phyloP scores from a whole-genome alignment of 139 green algal genomes.

The Deuterostichococcus epilithicus region DNA sequence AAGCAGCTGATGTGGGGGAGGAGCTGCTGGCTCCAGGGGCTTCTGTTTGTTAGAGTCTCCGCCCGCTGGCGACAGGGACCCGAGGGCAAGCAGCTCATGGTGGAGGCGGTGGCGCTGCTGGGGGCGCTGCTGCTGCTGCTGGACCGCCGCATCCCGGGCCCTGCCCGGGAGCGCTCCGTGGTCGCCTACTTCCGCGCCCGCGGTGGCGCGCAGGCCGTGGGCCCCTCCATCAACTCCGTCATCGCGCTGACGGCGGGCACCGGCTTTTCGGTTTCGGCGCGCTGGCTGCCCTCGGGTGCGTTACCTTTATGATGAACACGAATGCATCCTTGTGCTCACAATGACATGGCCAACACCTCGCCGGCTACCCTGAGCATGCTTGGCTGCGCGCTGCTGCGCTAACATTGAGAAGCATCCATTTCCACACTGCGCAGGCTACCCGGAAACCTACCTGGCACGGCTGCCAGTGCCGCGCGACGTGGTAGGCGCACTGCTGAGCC shows the following conservation, averaged over 20 bases:
- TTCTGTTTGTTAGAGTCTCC: too few species aligned
- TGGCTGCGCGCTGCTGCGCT: neutral
- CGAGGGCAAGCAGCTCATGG: slow-evolving; percentile 14
- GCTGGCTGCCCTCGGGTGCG: slow-evolving; percentile 3
- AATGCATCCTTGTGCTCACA: neutral
- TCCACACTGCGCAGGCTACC: slow-evolving; percentile 8
- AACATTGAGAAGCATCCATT: neutral
- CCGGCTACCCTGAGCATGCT: too few species aligned
- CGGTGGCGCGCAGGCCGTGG: slow-evolving; percentile 14
- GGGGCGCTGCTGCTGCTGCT: slow-evolving; percentile 9
- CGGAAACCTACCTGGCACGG: slow-evolving; percentile 1
- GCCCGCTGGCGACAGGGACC: too few species aligned
- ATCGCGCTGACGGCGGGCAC: slow-evolving; percentile 2
- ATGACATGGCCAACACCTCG: too few species aligned
- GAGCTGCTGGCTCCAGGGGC: neutral
- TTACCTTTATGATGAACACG: neutral
- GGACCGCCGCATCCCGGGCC: neutral
- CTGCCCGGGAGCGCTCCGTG: slow-evolving; percentile 2
- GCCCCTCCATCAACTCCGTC: slow-evolving; percentile 6
- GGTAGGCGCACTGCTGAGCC: neutral
- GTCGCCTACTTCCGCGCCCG: slow-evolving; percentile 7
- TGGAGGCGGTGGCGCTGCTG: slow-evolving; percentile 11
- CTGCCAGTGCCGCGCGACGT: slow-evolving; percentile 2
- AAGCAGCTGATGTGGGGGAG: neutral
- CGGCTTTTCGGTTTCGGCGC: neutral